Percentiles rank a stretch among this genome's conserved stretches.
Conservation (phyloP, 768 basidiomycete genomes). For the Lentinula guzmanii region DNA sequence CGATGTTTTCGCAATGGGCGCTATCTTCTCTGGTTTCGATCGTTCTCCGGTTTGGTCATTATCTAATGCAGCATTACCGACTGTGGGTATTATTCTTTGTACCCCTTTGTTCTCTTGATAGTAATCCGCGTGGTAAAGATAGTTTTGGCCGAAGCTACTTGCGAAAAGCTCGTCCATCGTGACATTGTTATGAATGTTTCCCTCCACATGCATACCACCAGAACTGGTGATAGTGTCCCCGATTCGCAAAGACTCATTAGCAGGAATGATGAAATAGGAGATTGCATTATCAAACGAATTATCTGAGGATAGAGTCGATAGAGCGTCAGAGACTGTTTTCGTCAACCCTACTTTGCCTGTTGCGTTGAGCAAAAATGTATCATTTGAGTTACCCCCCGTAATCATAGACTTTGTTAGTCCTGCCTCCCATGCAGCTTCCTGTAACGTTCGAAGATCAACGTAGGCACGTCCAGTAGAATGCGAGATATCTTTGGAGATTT, state of each 20-base stretch:
- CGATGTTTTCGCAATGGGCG: not conserved
- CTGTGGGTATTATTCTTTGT: slow-evolving; percentile 10
- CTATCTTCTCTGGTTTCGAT: not conserved
- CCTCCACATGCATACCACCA: slow-evolving; percentile 24
- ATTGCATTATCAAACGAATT: slow-evolving; percentile 17
- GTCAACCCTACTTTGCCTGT: slow-evolving; percentile 62
- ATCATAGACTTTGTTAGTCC: slow-evolving; percentile 61
- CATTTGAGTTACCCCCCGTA: slow-evolving; percentile 28
- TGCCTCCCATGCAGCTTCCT: slow-evolving; percentile 77
- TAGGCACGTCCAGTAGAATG: slow-evolving; percentile 63
- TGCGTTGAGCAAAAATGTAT: slow-evolving; percentile 16
- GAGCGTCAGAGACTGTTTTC: slow-evolving; percentile 48
- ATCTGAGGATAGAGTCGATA: slow-evolving; percentile 18
- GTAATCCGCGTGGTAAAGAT: slow-evolving; percentile 5
- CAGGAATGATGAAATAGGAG: slow-evolving; percentile 58
- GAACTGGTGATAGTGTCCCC: slow-evolving; percentile 59
- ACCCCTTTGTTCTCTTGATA: slow-evolving; percentile 5
- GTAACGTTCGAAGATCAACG: slow-evolving; percentile 60
- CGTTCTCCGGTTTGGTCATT: slow-evolving; percentile 15
- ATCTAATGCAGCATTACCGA: slow-evolving; percentile 19
- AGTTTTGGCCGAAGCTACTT: slow-evolving; percentile 14
- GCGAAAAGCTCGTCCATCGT: slow-evolving; percentile 73
- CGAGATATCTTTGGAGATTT: slow-evolving; percentile 70
- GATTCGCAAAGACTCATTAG: slow-evolving; percentile 66
- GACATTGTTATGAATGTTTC: slow-evolving; percentile 15